Evolutionary conservation across 768 basidiomycete genomes (phyloP).

Genomic region (Lactarius tabidus): DNA sequence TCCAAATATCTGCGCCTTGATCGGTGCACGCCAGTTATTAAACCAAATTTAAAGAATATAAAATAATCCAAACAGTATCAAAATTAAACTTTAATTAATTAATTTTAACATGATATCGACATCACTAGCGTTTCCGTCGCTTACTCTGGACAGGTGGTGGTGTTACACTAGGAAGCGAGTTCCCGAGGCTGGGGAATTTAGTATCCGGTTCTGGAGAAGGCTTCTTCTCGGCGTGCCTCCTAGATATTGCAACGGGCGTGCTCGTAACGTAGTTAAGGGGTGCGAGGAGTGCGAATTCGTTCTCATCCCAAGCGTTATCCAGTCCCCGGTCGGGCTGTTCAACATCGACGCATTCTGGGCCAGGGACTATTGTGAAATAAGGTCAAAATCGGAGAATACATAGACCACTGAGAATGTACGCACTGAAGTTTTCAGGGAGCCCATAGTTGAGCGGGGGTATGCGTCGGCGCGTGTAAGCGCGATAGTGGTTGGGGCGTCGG

Average conservation of each 20-base stretch:
- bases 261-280: not conserved
- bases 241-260: not conserved
- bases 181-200: not conserved
- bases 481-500: not conserved
- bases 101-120: too few species aligned
- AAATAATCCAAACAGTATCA: too few species aligned
- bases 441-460: conserved; percentile 8
- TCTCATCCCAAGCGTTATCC: not conserved
- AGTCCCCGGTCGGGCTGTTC: not conserved
- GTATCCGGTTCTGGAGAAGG: not conserved
- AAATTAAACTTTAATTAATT: too few species aligned
- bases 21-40: too few species aligned
- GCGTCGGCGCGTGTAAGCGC: not conserved
- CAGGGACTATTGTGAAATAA: not conserved
- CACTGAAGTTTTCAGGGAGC: not conserved
- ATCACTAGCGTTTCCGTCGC: too few species aligned
- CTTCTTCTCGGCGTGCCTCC: not conserved
- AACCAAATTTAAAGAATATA: too few species aligned
- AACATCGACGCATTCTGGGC: not conserved
- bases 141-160: too few species aligned
- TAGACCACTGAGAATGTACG: not conserved
- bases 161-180: not conserved
- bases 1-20: too few species aligned
- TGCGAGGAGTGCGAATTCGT: not conserved
- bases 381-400: not conserved